Evolutionary conservation across 2,329 filamentous ascomycete species (phyloP).

Genomic region (Aphanoascus verrucosus): DNA sequence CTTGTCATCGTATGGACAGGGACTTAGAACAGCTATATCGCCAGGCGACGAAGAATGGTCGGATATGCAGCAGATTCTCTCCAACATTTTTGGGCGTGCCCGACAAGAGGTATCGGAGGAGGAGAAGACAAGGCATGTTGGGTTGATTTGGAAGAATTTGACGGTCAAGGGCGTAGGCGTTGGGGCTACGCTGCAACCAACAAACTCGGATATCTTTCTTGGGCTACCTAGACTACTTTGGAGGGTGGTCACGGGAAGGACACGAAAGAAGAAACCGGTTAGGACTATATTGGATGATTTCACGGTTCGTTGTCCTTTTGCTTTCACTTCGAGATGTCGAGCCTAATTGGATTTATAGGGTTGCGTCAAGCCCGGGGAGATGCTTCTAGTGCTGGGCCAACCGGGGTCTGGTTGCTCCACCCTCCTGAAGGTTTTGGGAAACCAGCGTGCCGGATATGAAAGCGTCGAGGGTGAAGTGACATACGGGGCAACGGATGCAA

Average conservation of each 20-base stretch:
- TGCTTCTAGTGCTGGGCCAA: slow-evolving; percentile 27
- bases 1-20: background rate
- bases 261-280: slow-evolving; percentile 40
- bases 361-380: slow-evolving; percentile 33
- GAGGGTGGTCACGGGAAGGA: slow-evolving; percentile 31
- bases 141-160: slow-evolving; percentile 58
- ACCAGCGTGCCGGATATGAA: slow-evolving; percentile 52
- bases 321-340: background rate
- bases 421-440: slow-evolving; percentile 70
- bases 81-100: slow-evolving; percentile 57
- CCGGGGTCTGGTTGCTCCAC: slow-evolving; percentile 56
- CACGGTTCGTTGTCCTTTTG: slow-evolving; percentile 30
- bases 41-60: slow-evolving; percentile 28
- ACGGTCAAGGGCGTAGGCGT: slow-evolving; percentile 61
- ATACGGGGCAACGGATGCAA: slow-evolving; percentile 47
- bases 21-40: background rate
- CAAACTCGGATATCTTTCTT: slow-evolving; percentile 47
- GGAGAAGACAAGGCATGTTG: slow-evolving; percentile 57
- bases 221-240: slow-evolving; percentile 39
- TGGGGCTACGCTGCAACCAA: slow-evolving; percentile 51
- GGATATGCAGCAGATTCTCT: slow-evolving; percentile 55
- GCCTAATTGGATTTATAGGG: slow-evolving; percentile 21
- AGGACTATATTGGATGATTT: slow-evolving; percentile 57
- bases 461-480: slow-evolving; percentile 46
- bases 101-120: slow-evolving; percentile 57